Evolutionary conservation across 257 asterid species (phyloP), one percentile per base, ranked within the genome.

Genomic region (Plantago ovata): DNA sequence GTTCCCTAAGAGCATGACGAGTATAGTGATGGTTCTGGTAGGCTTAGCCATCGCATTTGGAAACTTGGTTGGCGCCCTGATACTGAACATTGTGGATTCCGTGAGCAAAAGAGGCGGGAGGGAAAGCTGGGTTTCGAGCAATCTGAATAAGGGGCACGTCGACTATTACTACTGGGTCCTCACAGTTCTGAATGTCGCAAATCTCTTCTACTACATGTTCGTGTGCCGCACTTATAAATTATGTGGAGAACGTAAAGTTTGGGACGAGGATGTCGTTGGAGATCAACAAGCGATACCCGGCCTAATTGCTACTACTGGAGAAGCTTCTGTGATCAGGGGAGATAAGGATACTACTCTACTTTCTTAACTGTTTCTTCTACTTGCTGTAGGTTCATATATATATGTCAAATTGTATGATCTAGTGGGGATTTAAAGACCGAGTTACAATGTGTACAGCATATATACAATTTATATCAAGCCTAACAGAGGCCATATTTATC

Each of bases 141-240:
- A 84, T 47, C 41, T 87, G 50, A 87, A 84, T 60, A 60, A 60
- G 58, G 95, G 95, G 4, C 94, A 71, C 39, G 81, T 77, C 40
- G 94, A 84, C 67, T 84, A 87, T 41, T 87, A 87, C 28, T 87
- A 80, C 54, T 84, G 94, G 94, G 54, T 84, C 15, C 77, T 84
- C 6, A 49, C 73, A 28, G 7, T 65, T 3, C 52, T 86, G 39
- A 60, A 84, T 49, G 42, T 79, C 10, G 58, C 56, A 8, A 86
- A 84, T 58, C 53, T 84, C 22, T 48, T 81, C 19, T 81, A 81
- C 68, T 86, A 72, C 38, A 32, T 68, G 11, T 9, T 72, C 23
- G 63, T 77, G 43, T 71, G 73, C 41, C 38, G 75, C 22, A 56
- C 60, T 38, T 69, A 60, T 44, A 72, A 72, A 14, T 66, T 62